phyloP scores from a whole-genome alignment of 805 yeast species.

The Schwanniomyces pseudopolymorphus region DNA sequence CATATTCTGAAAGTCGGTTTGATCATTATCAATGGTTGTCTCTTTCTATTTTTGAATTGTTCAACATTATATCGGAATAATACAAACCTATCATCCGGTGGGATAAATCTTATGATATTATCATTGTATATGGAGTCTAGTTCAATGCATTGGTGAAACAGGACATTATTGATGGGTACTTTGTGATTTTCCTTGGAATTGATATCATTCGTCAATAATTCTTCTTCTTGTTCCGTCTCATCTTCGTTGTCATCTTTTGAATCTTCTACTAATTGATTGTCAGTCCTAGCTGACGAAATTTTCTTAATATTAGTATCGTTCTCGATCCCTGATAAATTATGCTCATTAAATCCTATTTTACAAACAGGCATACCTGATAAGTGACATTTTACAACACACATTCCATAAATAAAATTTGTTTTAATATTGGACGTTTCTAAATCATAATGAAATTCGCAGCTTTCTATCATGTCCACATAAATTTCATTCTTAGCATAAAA shows the following conservation, averaged over 20 bases:
- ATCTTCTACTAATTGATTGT: slow-evolving; percentile 11
- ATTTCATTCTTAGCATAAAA: slow-evolving; percentile 45
- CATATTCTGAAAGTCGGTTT: slow-evolving; percentile 33
- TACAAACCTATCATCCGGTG: slow-evolving; percentile 65
- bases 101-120: slow-evolving; percentile 74
- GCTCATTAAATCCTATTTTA: slow-evolving; percentile 41
- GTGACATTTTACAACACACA: slow-evolving; percentile 35
- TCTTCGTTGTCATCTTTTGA: slow-evolving; percentile 9
- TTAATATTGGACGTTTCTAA: slow-evolving; percentile 25
- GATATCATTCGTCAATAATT: not conserved
- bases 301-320: slow-evolving; percentile 15
- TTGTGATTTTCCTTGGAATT: slow-evolving; percentile 1
- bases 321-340: slow-evolving; percentile 33
- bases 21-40: slow-evolving; percentile 45
- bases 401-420: slow-evolving; percentile 34
- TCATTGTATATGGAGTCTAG: slow-evolving; percentile 63
- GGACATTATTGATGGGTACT: slow-evolving; percentile 38
- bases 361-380: slow-evolving; percentile 47
- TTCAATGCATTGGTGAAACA: slow-evolving; percentile 69
- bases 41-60: slow-evolving; percentile 34
- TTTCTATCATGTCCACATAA: slow-evolving; percentile 41
- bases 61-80: slow-evolving; percentile 43
- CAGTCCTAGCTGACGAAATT: slow-evolving; percentile 3
- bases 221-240: slow-evolving; percentile 8
- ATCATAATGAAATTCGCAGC: slow-evolving; percentile 36